Evolutionary conservation across 192 early-diverging fungal species (phyloP).

Genomic region (Backusella morwellensis): DNA sequence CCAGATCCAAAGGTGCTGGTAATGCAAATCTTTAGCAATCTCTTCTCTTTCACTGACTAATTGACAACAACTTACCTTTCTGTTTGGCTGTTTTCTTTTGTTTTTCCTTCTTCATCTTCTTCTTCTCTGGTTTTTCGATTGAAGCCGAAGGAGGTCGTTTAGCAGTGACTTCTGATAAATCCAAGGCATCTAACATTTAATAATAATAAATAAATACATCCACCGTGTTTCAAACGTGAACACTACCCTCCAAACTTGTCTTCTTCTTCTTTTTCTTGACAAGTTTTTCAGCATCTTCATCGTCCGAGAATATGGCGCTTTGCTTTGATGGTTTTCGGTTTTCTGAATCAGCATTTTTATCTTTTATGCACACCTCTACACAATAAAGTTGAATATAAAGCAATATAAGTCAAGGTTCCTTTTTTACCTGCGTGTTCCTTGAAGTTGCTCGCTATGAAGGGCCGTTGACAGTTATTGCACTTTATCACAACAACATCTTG

Average conservation of each 20-base stretch:
- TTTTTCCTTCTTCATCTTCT: constrained; percentile 56
- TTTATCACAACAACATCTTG: constrained; percentile 64
- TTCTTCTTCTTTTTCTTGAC: background rate
- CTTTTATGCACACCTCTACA: constrained; percentile 1
- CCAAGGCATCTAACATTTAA: constrained; percentile 21
- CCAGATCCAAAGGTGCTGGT: constrained; percentile 76
- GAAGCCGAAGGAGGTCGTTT: constrained; percentile 39
- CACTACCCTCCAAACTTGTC: background rate
- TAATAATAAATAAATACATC: background rate
- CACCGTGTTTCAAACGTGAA: background rate
- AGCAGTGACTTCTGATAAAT: constrained; percentile 20
- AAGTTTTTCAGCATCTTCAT: constrained; percentile 11
- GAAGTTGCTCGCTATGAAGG: constrained; percentile 61
- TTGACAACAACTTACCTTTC: constrained; percentile 32
- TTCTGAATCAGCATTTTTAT: constrained; percentile 13
- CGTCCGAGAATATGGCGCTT: constrained; percentile 12
- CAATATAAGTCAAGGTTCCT: background rate
- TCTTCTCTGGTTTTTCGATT: constrained; percentile 48
- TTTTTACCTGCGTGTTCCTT: constrained; percentile 58
- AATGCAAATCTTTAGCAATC: background rate
- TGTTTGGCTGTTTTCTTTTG: constrained; percentile 54
- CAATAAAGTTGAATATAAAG: background rate
- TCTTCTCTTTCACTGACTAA: constrained; percentile 7
- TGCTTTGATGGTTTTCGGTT: constrained; percentile 15
- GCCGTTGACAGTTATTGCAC: constrained; percentile 65